Evolutionary conservation across 768 basidiomycete species (phyloP).

Genomic region (Leccinum variicolor): DNA sequence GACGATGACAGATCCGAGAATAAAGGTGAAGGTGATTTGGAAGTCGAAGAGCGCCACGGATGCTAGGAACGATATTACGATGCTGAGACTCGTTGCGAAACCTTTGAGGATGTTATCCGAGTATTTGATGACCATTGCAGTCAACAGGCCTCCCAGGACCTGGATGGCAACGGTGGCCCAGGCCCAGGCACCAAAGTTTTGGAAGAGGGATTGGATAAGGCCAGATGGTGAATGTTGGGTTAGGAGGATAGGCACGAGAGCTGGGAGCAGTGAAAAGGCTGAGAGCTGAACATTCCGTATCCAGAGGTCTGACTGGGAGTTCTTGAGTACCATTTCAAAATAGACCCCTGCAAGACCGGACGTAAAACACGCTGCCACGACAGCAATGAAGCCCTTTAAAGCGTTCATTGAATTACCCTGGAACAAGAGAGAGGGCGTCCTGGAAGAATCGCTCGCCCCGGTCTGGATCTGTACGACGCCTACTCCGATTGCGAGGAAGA

Average conservation of each 20-base stretch:
- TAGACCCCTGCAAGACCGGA: constrained; percentile 97
- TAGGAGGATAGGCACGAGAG: constrained; percentile 73
- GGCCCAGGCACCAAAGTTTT: constrained; percentile 87
- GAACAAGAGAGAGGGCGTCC: constrained; percentile 30
- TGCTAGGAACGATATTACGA: constrained; percentile 92
- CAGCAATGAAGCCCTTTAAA: constrained; percentile 85
- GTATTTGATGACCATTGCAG: constrained; percentile 93
- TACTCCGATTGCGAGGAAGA: constrained; percentile 85
- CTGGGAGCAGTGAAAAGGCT: constrained; percentile 89
- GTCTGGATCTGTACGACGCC: constrained; percentile 86
- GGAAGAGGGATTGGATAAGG: constrained; percentile 58
- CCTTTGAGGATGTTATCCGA: constrained; percentile 91
- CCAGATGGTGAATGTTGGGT: constrained; percentile 39
- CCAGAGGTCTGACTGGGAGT: constrained; percentile 88
- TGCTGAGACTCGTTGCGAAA: constrained; percentile 92
- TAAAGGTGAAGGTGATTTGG: constrained; percentile 79
- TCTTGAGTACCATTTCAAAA: constrained; percentile 97
- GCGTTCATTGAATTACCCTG: constrained; percentile 66
- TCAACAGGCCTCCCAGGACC: constrained; percentile 88
- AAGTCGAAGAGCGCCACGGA: constrained; percentile 90
- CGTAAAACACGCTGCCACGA: constrained; percentile 88
- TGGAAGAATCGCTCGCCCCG: constrained; percentile 22
- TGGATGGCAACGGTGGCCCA: constrained; percentile 88
- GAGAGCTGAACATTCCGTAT: constrained; percentile 95
- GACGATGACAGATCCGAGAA: constrained; percentile 80